phyloP scores from a whole-genome alignment of 306 rosid genomes.

The Inga laurina region DNA sequence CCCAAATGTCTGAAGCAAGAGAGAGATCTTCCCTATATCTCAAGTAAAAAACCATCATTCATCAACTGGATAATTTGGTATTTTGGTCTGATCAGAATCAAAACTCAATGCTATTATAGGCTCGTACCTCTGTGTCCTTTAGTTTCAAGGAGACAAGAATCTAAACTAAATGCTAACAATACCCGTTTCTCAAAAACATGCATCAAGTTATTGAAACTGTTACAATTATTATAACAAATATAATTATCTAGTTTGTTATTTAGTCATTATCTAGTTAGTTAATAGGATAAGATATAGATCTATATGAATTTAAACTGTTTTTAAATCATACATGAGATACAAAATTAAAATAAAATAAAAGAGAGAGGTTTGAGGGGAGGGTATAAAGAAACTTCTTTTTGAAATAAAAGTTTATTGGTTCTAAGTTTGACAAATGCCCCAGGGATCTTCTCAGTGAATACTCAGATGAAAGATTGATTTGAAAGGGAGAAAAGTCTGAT shows the following conservation, averaged over 20 bases:
- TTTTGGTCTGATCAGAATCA: not conserved
- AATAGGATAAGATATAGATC: not conserved
- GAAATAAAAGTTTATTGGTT: not conserved
- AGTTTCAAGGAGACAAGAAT: not conserved
- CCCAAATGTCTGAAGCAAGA: not conserved
- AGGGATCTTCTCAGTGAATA: conserved; percentile 5
- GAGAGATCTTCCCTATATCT: conserved; percentile 1
- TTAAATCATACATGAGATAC: not conserved
- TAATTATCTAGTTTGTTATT: not conserved
- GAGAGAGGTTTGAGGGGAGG: not conserved
- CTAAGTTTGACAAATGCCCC: not conserved
- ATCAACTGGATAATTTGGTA: conserved; percentile 2
- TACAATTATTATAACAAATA: too few species aligned
- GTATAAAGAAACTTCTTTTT: not conserved
- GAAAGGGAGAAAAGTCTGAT: not conserved
- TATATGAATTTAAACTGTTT: not conserved
- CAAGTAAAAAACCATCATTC: not conserved
- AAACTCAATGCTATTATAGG: not conserved
- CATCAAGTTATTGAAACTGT: not conserved
- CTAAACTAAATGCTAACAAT: not conserved
- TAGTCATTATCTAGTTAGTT: too few species aligned
- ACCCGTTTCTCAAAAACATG: not conserved
- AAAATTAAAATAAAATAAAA: not conserved
- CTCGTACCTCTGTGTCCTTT: too few species aligned
- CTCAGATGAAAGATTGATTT: conserved; percentile 5